Base-by-base conservation (phyloP, 257 asterid species). In the Verbascum thapsus region DNA sequence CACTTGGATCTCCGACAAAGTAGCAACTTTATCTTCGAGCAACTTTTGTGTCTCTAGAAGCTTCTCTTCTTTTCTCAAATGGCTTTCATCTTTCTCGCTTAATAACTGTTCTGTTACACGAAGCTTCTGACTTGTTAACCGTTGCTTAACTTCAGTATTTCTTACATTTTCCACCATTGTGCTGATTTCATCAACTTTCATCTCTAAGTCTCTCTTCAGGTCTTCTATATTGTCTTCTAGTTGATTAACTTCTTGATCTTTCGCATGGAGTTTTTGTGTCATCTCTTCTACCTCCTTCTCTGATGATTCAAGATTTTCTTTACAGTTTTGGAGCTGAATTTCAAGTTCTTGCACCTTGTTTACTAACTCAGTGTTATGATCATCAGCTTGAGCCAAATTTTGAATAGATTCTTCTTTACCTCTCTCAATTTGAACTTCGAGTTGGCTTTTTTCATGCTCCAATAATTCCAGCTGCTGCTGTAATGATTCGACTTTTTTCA, bases 91-190 rank as follows among this genome's bases (percentile, higher is more conserved):
- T 55, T 83, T 85, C 79, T 83, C 96, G 4, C 62, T 71, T 32
- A 86, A 66, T 20, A 83, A 34, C 84, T 91, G 96, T 42, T 91
- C 98, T 4, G 98, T 85, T 50, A 91, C 63, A 7, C 88, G 88
- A 30, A 91, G 95, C 79, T 86, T 91, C 83, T 88, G 98, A 64
- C 77, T 79, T 17, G 88, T 71, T 66, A 91, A 67, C n/a, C 95
- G 85, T 19, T 81, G 85, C 86, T 87, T 87, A n/a, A 94, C 98
- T 76, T 94, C 99, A 51, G 69, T 71, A 45, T 71, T 87, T 8
- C 90, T 80, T 50, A 94, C 79, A 52, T 82, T 83, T 63, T 90
- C 95, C 52, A 57, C 55, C 74, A 87, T 44, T 15, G 91, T 74
- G 55, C 76, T 72, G 41, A 83, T 56, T 64, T 90, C 97, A 45